Evolutionary conservation across 768 basidiomycete species (phyloP).

Genomic region (Leucosporidium yakuticum): DNA sequence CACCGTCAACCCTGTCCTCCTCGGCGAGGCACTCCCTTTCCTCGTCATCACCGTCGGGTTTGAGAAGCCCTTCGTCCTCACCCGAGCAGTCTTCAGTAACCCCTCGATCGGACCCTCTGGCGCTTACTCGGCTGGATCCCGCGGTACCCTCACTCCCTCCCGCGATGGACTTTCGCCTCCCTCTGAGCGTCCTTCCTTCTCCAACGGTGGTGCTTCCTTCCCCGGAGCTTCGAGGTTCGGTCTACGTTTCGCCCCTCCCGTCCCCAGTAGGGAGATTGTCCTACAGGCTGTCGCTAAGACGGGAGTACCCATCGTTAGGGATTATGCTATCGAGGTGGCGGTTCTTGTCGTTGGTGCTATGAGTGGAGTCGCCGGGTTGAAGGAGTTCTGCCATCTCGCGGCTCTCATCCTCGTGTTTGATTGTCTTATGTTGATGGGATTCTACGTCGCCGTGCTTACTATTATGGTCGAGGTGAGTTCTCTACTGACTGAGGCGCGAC

Average conservation of each 20-base stretch:
- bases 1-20: constrained; percentile 81
- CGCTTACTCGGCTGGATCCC: constrained; percentile 16
- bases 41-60: constrained; percentile 96
- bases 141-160: constrained; percentile 28
- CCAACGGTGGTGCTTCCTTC: background rate
- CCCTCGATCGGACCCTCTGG: constrained; percentile 49
- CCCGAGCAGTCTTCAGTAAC: constrained; percentile 79
- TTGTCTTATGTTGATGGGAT: constrained; percentile 80
- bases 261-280: constrained; percentile 57
- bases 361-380: constrained; percentile 76
- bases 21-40: constrained; percentile 95
- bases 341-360: constrained; percentile 82
- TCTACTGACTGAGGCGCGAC: background rate
- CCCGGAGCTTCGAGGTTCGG: constrained; percentile 16
- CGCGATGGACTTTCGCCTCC: background rate
- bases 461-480: constrained; percentile 83
- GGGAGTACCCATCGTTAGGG: constrained; percentile 78
- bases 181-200: background rate
- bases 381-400: constrained; percentile 90
- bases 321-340: constrained; percentile 86
- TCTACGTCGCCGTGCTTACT: constrained; percentile 79
- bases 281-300: constrained; percentile 72
- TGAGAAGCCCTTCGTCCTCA: constrained; percentile 91
- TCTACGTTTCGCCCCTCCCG: constrained; percentile 32
- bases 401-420: constrained; percentile 81